A percentile compares a stretch with the other conserved stretches of the same genome.
These are phyloP conservation scores for Daldinia vernicosa DNA, from an alignment of 495 filamentous ascomycete species.

Conservation along the genomic window DNA sequence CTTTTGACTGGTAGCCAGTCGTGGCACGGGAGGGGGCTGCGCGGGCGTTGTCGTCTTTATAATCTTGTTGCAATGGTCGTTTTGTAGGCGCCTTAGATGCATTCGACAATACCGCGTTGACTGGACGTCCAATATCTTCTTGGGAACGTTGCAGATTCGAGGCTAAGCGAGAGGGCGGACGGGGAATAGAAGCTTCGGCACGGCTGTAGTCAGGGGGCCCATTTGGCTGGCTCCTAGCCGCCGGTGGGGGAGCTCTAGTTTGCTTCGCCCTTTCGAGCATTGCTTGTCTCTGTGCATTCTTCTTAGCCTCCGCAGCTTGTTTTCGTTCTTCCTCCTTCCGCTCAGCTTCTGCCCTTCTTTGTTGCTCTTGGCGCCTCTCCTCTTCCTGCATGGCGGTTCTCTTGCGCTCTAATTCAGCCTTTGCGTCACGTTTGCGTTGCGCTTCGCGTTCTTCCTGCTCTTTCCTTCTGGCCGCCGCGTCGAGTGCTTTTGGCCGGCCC, in stretches of 20 bases:
- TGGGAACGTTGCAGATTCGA: constrained; percentile 49
- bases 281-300: constrained; percentile 74
- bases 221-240: constrained; percentile 58
- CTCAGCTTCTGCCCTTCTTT: constrained; percentile 60
- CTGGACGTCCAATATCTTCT: constrained; percentile 55
- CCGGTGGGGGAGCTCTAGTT: constrained; percentile 62
- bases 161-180: constrained; percentile 56
- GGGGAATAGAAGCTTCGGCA: constrained; percentile 42
- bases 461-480: constrained; percentile 75
- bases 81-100: constrained; percentile 57
- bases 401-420: constrained; percentile 79
- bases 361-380: constrained; percentile 60
- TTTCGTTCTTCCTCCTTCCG: constrained; percentile 60
- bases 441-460: constrained; percentile 81
- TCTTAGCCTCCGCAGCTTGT: constrained; percentile 64
- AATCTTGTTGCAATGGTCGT: constrained; percentile 61
- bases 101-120: constrained; percentile 54
- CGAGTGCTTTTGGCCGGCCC: constrained; percentile 67
- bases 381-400: constrained; percentile 69
- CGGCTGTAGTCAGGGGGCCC: constrained; percentile 56
- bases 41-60: constrained; percentile 57
- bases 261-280: constrained; percentile 73
- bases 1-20: constrained; percentile 59
- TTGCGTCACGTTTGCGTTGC: constrained; percentile 80
- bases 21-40: constrained; percentile 50